Base-by-base conservation (phyloP, 1,284 basidiomycete genomes). In the Bothia castanella region DNA sequence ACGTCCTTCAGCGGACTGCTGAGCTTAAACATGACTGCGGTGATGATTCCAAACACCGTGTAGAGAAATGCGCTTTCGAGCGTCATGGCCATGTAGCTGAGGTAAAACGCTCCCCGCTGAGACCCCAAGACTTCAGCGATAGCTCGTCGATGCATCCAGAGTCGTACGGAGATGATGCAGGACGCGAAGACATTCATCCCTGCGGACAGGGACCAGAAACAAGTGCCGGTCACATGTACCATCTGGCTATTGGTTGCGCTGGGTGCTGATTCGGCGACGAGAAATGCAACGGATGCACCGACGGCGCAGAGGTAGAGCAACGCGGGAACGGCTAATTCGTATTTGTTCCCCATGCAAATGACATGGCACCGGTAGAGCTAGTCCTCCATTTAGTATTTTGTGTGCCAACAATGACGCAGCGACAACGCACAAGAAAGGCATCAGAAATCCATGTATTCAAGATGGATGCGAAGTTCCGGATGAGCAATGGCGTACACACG, bases 21-120 rank as follows among this genome's bases (percentile, higher is more conserved):
- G 13, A 49, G 5, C 30, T 19, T 19, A 14, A 63, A 61, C n/a
- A 52, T 45, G 0, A 56, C 25, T 30, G 61, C 7, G 0, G 53
- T 36, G 1, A 58, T 12, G 21, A 61, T 29, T 8, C 23, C 53
- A 11, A 52, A 65, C 20, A 23, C 25, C 0, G 59, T 51, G 27
- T 65, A 64, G 25, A 65, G 29, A 38, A 44, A 0, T 0, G 60
- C 60, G 42, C 60, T 65, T 44, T 65, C 63, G 36, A 63, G 59
- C 12, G 59, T 62, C 61, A 61, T 61, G 1, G 56, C 45, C 56
- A 64, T 61, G 11, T 51, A 65, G 2, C 45, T 30, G 19, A 61
- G 40, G 32, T 63, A 63, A 17, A 65, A 60, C n/a, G 44, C n/a
- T 1, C 56, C 63, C 9, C 57, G 58, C 1, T 40, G 42, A 0